Base-by-base conservation (phyloP, 805 yeast species). In the Zygosaccharomyces rouxii region DNA sequence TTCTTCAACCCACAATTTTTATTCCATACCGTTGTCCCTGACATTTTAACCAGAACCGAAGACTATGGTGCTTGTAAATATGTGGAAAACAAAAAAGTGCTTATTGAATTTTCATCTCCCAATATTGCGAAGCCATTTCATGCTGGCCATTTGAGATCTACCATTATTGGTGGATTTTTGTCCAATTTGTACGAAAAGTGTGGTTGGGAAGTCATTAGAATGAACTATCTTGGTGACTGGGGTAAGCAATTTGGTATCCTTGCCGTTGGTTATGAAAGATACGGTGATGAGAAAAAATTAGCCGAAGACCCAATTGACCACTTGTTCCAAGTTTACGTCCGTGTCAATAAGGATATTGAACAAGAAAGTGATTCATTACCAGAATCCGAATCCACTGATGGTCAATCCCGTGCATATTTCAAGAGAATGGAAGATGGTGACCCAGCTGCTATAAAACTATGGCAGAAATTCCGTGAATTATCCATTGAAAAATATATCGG, bases 111-210 rank as follows among this genome's bases (percentile, higher is more conserved):
- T 63, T 88, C 97, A 2, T 90, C 98, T 30, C 99, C 99, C 55
- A 94, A 94, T 71, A 92, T 94, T 63, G 99, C 99, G 56, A 94
- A 94, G 72, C 99, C 99, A 10, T 94, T 94, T 85, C 99, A 94
- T 67, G 99, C 99, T 47, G 99, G 99, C 51, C 99, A 94, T 70
- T 80, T 94, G 70, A 84, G 99, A 71, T 86, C 96, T 28, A 94
- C 99, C 39, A 94, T 94, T 64, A 94, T 94, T 66, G 99, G 99
- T 59, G 98, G 98, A 13, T 94, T 89, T 73, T 69, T 94, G 42
- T 72, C 96, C 35, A 92, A 90, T 70, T 75, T 94, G 67, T 87
- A 94, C 66, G 97, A 89, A 71, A 83, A 80, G 57, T 75, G 84
- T 49, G 99, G 98, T 41, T 94, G 92, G 87, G 79, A 88, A n/a